These are phyloP conservation scores for Scalesia atractyloides DNA, from an alignment of 129 eudicot genomes.

Conservation along the genomic window DNA sequence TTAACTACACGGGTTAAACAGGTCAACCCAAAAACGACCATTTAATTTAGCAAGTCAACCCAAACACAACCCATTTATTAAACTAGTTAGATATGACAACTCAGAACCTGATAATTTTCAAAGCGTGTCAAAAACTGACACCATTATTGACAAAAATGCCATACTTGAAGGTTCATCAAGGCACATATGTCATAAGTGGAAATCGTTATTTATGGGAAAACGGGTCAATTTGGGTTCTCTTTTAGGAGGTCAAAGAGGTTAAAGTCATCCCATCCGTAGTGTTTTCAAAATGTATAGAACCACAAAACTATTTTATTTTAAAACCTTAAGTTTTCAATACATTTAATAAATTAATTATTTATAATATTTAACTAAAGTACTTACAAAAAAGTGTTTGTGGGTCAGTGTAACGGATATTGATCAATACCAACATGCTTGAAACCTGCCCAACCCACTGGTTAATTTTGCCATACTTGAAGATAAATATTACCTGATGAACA, in stretches of 20 bases:
- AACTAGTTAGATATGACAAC: too few relatives aligned
- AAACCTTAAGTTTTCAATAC: neutral
- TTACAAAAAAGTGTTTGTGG: slow-evolving; percentile 2
- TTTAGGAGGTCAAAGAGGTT: too few relatives aligned
- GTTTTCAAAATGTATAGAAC: neutral
- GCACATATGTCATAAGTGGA: too few relatives aligned
- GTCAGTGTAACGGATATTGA: neutral
- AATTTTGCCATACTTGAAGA: neutral
- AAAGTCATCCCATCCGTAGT: neutral
- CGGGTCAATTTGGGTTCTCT: neutral
- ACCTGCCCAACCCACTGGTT: neutral
- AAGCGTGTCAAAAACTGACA: too few relatives aligned
- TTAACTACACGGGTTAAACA: too few relatives aligned
- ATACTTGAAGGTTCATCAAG: neutral
- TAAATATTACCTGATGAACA: slow-evolving; percentile 82
- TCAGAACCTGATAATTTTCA: too few relatives aligned
- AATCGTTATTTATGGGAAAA: neutral
- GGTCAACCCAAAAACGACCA: too few relatives aligned
- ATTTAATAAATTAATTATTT: neutral
- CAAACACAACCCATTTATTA: too few relatives aligned
- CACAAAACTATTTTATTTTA: neutral
- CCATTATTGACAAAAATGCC: too few relatives aligned
- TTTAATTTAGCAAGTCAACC: too few relatives aligned
- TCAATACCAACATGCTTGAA: neutral
- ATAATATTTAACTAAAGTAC: neutral